Percentiles rank a stretch among this genome's conserved stretches.
These are phyloP conservation scores for Zalaria sp. DNA, from an alignment of 2,329 filamentous ascomycete species.

Conservation along the genomic window DNA sequence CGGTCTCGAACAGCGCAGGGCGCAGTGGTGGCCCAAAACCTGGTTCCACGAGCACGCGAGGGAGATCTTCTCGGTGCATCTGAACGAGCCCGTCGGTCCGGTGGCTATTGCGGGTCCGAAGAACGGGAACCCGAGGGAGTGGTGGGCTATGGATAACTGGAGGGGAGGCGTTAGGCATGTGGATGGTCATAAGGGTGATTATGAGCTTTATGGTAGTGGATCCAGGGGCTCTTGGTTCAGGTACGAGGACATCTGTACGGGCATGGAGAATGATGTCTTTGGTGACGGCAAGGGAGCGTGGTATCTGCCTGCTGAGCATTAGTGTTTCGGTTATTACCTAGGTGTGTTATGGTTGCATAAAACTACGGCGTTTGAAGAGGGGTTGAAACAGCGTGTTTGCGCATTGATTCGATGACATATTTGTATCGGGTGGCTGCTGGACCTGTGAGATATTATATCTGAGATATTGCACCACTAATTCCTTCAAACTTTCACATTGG, in stretches of 20 bases:
- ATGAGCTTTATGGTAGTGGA: background rate
- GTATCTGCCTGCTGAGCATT: conserved; percentile 4
- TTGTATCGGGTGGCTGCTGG: too few relatives aligned
- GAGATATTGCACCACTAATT: too few relatives aligned
- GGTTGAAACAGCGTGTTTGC: too few relatives aligned
- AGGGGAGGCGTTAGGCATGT: conserved; percentile 4
- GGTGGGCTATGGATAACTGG: conserved; percentile 4
- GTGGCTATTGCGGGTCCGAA: conserved; percentile 23
- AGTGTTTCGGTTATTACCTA: background rate
- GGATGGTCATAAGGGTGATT: background rate
- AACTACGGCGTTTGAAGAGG: too few relatives aligned
- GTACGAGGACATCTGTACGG: conserved; percentile 4
- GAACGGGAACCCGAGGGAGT: conserved; percentile 15
- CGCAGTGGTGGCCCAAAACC: conserved; percentile 5
- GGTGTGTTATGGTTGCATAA: too few relatives aligned
- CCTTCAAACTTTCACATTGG: too few relatives aligned
- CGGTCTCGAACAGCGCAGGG: background rate
- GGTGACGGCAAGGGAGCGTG: conserved; percentile 4
- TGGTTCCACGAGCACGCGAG: conserved; percentile 8
- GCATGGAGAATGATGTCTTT: conserved; percentile 3
- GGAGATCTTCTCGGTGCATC: conserved; percentile 5
- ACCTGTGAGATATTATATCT: too few relatives aligned
- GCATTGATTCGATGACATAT: too few relatives aligned
- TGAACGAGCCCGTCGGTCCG: conserved; percentile 8
- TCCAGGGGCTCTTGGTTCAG: conserved; percentile 3